Base-by-base conservation (phyloP, 208 protist genomes). In the Trypanosomatidae sp. region DNA sequence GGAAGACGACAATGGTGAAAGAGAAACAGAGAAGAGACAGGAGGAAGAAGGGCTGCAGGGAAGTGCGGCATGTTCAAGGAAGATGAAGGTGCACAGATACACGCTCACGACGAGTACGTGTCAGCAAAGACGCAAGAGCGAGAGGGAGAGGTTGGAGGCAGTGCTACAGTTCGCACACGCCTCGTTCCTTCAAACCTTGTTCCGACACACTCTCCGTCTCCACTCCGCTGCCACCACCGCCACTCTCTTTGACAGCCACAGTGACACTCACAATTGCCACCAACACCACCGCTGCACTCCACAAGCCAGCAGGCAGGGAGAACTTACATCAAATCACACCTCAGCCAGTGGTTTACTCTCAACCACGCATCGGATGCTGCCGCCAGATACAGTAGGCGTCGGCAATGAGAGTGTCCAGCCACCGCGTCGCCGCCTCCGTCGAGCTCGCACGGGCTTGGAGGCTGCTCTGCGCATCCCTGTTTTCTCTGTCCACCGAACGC, bases 341-440 rank as follows among this genome's bases (percentile, higher is more conserved):
- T 4, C 13, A 47, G 19, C 3, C 59, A 25, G 22, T 46, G 36
- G 22, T 47, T 25, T 25, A 46, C 64, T 2, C 13, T 69, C 47
- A 69, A 36, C 15, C 49, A 25, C 17, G 17, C 46, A 59, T 58
- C 13, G 49, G 49, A 55, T 69, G 46, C 30, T 69, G 74, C 3
- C 70, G 71, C 81, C 83, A 91, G 13, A 95, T 77, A 7, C 81
- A 78, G 52, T 90, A 92, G 3, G 83, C 88, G 19, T 87, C 76
- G 7, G 81, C 77, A 49, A 95, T 90, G 25, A 93, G 41, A 9
- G 84, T 46, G 30, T 89, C 79, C n/a, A 93, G 41, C 89, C 91
- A 95, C 19, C 58, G 71, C 72, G 74, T 76, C 49, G 77, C 72
- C 60, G 73, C 70, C 30, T 47, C 36, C 59, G 44, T 50, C 66